Percentiles rank a stretch among this genome's conserved stretches.
Evolutionary conservation across 768 basidiomycete species (phyloP).

Genomic region (Pleurotus djamor): DNA sequence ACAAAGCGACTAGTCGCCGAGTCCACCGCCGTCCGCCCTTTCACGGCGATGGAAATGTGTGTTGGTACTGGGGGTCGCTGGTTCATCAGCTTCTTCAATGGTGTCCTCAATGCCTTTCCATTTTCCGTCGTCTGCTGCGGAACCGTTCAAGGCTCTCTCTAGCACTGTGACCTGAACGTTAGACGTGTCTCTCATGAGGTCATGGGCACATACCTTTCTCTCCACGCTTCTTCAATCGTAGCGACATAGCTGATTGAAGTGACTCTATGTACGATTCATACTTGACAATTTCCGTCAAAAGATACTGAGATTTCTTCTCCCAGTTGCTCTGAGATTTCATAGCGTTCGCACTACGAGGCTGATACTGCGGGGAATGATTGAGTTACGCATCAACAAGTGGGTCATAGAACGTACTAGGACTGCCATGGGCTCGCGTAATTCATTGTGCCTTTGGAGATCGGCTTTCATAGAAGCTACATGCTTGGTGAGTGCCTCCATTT

Average conservation of each 20-base stretch:
- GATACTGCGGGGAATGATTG: conserved; percentile 52
- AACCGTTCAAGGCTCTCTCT: conserved; percentile 30
- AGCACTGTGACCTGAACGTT: conserved; percentile 18
- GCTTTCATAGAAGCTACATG: conserved; percentile 74
- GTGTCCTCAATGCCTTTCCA: conserved; percentile 30
- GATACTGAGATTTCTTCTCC: conserved; percentile 88
- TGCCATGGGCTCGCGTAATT: conserved; percentile 79
- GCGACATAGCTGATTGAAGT: conserved; percentile 75
- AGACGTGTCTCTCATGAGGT: neutral
- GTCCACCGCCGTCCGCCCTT: conserved; percentile 18
- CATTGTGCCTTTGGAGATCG: conserved; percentile 83
- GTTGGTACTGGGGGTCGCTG: conserved; percentile 23
- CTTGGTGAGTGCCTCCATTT: conserved; percentile 84
- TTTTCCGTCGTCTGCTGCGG: conserved; percentile 25
- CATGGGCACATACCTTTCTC: conserved; percentile 57
- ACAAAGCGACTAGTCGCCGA: conserved; percentile 12
- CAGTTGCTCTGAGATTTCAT: conserved; percentile 85
- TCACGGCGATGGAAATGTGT: conserved; percentile 25
- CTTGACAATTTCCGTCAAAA: conserved; percentile 91
- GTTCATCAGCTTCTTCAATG: conserved; percentile 31
- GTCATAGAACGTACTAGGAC: conserved; percentile 51
- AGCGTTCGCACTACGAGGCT: conserved; percentile 70
- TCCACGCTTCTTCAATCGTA: conserved; percentile 87
- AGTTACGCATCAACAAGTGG: conserved; percentile 7
- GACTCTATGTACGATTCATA: conserved; percentile 95